These are phyloP conservation scores for Cordyceps sp. DNA, from an alignment of 2,329 filamentous ascomycete species.

Conservation along the genomic window DNA sequence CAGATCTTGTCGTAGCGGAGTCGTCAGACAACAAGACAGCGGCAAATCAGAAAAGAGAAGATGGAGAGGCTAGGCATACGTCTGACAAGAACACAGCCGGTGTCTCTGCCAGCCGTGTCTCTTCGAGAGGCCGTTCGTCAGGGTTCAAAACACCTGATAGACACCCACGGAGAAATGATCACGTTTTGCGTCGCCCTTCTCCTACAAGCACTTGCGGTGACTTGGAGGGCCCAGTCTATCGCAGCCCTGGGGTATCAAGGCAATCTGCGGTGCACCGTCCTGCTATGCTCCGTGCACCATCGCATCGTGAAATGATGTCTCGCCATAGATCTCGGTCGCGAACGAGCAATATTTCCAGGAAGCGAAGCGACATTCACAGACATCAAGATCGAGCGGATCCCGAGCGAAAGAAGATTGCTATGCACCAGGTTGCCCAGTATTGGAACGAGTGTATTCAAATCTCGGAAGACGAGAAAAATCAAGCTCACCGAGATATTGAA, in stretches of 20 bases:
- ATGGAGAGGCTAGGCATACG: neutral
- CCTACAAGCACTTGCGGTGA: slow-evolving; percentile 14
- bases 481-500: slow-evolving; percentile 11
- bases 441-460: slow-evolving; percentile 19
- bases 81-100: neutral
- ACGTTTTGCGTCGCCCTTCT: slow-evolving; percentile 2
- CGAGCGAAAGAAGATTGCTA: slow-evolving; percentile 12
- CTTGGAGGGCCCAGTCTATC: slow-evolving; percentile 11
- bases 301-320: neutral
- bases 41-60: neutral
- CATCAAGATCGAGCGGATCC: slow-evolving; percentile 4
- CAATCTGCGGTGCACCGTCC: neutral
- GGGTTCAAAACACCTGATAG: neutral
- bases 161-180: neutral
- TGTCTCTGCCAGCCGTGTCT: neutral
- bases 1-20: neutral
- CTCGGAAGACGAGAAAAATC: slow-evolving; percentile 11
- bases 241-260: slow-evolving; percentile 5
- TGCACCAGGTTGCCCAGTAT: slow-evolving; percentile 14
- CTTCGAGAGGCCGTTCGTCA: neutral
- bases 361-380: slow-evolving; percentile 8
- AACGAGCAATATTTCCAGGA: slow-evolving; percentile 17
- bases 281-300: slow-evolving; percentile 1
- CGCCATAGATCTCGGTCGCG: slow-evolving; percentile 10
- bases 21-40: neutral